Evolutionary conservation across 768 basidiomycete species (phyloP).

Genomic region (Termitomyces sp.): DNA sequence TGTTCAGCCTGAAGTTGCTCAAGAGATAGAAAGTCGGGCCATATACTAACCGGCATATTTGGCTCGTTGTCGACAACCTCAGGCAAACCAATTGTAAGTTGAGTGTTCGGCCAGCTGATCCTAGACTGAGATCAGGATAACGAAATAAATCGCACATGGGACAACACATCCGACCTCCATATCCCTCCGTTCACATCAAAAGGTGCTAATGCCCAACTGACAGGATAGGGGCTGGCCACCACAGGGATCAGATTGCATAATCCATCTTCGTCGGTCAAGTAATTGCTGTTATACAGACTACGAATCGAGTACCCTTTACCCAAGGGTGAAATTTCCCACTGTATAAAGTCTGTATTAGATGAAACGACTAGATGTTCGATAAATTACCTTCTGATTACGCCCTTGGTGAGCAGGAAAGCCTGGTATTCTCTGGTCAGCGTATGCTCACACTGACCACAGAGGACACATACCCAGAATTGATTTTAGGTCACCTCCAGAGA

Average conservation of each 20-base stretch:
- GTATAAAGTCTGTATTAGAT: not conserved
- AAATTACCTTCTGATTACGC: slow-evolving; percentile 22
- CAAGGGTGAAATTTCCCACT: slow-evolving; percentile 25
- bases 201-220: slow-evolving; percentile 24
- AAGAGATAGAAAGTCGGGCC: not conserved
- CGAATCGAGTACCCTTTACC: slow-evolving; percentile 26
- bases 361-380: not conserved
- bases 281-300: slow-evolving; percentile 18
- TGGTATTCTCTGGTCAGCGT: not conserved
- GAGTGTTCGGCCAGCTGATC: not conserved
- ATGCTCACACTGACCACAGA: not conserved
- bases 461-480: slow-evolving; percentile 6
- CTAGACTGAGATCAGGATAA: not conserved
- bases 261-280: slow-evolving; percentile 22
- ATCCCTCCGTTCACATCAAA: slow-evolving; percentile 8
- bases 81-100: not conserved
- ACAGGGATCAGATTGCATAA: slow-evolving; percentile 13
- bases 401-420: slow-evolving; percentile 18
- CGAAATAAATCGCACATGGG: not conserved
- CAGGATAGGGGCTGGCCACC: slow-evolving; percentile 22
- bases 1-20: not conserved
- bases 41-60: not conserved
- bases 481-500: slow-evolving; percentile 16
- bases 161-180: slow-evolving; percentile 13
- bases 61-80: not conserved